Percentiles rank a stretch among this genome's conserved stretches.
phyloP scores from a whole-genome alignment of 148 eudicot species.

The Chenopodium formosanum region DNA sequence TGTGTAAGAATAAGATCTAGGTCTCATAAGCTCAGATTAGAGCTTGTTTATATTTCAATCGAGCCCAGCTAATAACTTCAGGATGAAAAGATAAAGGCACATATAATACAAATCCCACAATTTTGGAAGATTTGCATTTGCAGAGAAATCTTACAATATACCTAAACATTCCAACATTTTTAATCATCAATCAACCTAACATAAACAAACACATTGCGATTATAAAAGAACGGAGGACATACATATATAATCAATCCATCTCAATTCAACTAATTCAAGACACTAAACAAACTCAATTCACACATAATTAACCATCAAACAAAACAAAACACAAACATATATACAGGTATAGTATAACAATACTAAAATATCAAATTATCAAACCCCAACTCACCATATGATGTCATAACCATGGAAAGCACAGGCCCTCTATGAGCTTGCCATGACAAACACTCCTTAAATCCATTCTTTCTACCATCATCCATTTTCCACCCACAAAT shows the following conservation, averaged over 20 bases:
- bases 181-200: not conserved
- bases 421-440: conserved; percentile 85
- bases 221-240: no score
- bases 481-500: conserved; percentile 85
- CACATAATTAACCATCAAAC: not conserved
- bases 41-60: no score
- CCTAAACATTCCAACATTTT: not conserved
- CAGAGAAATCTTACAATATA: not conserved
- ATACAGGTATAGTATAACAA: not conserved
- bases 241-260: not conserved
- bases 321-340: not conserved
- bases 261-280: not conserved
- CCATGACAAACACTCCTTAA: conserved; percentile 77
- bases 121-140: not conserved
- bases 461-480: conserved; percentile 31
- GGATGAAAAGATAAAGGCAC: not conserved
- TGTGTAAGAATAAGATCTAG: not conserved
- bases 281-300: not conserved
- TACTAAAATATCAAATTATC: not conserved
- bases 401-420: conserved; percentile 59
- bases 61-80: not conserved
- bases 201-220: not conserved
- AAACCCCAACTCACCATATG: conserved; percentile 51
- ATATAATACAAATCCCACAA: not conserved
- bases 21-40: not conserved